A percentile compares a stretch with the other conserved stretches of the same genome.
Evolutionary conservation across 495 filamentous ascomycete genomes (phyloP).

Genomic region (Hypoxylon intermedium): DNA sequence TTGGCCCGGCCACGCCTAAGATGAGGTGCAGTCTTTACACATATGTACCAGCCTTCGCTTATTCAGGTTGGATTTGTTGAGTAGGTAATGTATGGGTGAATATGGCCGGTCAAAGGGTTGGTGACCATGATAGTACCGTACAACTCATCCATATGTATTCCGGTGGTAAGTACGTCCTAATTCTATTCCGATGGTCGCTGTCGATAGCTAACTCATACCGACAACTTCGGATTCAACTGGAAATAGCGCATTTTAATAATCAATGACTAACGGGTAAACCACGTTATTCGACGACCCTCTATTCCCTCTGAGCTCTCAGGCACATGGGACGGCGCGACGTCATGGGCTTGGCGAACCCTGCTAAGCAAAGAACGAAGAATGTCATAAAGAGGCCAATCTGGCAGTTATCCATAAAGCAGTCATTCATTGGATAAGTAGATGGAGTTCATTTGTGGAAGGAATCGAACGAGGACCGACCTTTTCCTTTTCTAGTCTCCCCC

Average conservation of each 20-base stretch:
- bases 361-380: constrained; percentile 15
- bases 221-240: background rate
- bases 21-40: background rate
- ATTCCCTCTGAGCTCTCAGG: constrained; percentile 11
- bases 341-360: constrained; percentile 25
- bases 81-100: background rate
- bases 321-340: constrained; percentile 31
- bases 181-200: constrained; percentile 26
- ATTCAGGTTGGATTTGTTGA: background rate
- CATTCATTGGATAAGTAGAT: constrained; percentile 24
- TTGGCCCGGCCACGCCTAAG: too few species aligned
- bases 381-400: constrained; percentile 22
- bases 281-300: background rate
- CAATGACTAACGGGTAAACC: constrained; percentile 27
- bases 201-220: too few species aligned
- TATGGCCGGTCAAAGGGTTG: constrained; percentile 15
- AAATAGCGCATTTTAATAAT: constrained; percentile 29
- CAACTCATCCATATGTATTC: constrained; percentile 14
- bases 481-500: constrained; percentile 32
- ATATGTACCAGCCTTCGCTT: background rate
- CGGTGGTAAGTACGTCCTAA: constrained; percentile 9
- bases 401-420: constrained; percentile 17
- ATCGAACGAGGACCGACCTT: constrained; percentile 22
- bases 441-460: constrained; percentile 36
- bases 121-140: constrained; percentile 19